Evolutionary conservation across 805 yeast species (phyloP), one percentile per base, ranked within the genome.

Genomic region (Ogataea allantospora): DNA sequence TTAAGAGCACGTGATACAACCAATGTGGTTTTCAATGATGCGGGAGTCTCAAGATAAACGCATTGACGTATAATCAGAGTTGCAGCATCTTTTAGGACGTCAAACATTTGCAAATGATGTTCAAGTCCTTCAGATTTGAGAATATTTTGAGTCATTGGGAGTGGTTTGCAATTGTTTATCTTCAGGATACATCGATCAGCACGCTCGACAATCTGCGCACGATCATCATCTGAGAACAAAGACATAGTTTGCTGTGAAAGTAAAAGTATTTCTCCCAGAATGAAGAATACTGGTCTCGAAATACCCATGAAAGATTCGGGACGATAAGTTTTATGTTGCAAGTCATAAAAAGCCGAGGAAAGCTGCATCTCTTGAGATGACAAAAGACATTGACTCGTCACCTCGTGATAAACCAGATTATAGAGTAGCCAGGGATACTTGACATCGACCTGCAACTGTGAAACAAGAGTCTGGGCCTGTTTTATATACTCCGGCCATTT

Each of bases 221-320:
- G 23, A n/a, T 34, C 35, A 10, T 15, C 24, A 6, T 33, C 19
- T 18, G 19, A 33, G 3, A 19, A 16, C 8, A 39, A 33, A 21
- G 9, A 13, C 8, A 34, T n/a, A 18, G 18, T 13, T 12, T 39
- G 21, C 19, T 18, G 29, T 4, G 39, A 33, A 3, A 39, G 20
- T 9, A 27, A 32, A 23, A 39, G 25, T 11, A 34, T 39, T n/a
- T 24, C 27, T 6, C 43, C 43, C 9, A 39, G 11, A 10, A 39
- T 22, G 15, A 28, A 18, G 25, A 30, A 39, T 8, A 39, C 23
- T 5, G 43, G 43, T 23, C 43, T 24, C 13, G 35, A 25, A 12
- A 39, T 33, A 7, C 43, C 39, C 43, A 39, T 39, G 25, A 27
- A 39, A 8, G 39, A 31, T 14, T 39, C 43, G 6, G 43, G 43